Evolutionary conservation across 2,329 filamentous ascomycete species (phyloP).

Genomic region (Cryoendolithus antarcticus): DNA sequence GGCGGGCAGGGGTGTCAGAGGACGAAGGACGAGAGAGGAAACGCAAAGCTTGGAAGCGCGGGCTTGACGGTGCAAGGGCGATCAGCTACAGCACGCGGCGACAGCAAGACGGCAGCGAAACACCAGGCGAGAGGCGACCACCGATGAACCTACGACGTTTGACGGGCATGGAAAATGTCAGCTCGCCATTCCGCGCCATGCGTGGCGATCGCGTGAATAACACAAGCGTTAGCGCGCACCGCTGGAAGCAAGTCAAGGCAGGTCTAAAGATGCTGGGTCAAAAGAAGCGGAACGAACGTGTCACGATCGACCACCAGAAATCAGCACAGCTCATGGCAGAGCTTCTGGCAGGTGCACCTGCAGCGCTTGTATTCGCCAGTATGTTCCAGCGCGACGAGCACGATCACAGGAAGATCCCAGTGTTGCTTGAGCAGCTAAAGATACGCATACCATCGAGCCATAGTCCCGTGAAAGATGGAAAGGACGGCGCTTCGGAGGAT

Average conservation of each 20-base stretch:
- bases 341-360: conserved; percentile 79
- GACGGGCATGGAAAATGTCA: conserved; percentile 30
- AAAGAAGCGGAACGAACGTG: conserved; percentile 73
- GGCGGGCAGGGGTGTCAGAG: conserved; percentile 36
- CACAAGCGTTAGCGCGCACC: conserved; percentile 49
- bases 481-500: conserved; percentile 46
- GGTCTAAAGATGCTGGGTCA: conserved; percentile 67
- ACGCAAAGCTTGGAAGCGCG: conserved; percentile 34
- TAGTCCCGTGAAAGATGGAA: conserved; percentile 26
- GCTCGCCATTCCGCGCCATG: conserved; percentile 29
- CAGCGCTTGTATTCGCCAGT: conserved; percentile 85
- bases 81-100: conserved; percentile 30
- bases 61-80: conserved; percentile 34
- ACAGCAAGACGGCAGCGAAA: conserved; percentile 16
- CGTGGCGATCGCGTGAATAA: conserved; percentile 35
- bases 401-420: conserved; percentile 85
- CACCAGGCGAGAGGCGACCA: conserved; percentile 23
- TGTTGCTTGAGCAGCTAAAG: conserved; percentile 89
- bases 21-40: conserved; percentile 39
- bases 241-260: conserved; percentile 88
- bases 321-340: conserved; percentile 95
- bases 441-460: conserved; percentile 71
- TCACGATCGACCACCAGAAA: conserved; percentile 81
- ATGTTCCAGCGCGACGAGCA: conserved; percentile 98
- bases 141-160: conserved; percentile 35